phyloP scores from a whole-genome alignment of 2,329 filamentous ascomycete species.

The Sporothrix phasma region DNA sequence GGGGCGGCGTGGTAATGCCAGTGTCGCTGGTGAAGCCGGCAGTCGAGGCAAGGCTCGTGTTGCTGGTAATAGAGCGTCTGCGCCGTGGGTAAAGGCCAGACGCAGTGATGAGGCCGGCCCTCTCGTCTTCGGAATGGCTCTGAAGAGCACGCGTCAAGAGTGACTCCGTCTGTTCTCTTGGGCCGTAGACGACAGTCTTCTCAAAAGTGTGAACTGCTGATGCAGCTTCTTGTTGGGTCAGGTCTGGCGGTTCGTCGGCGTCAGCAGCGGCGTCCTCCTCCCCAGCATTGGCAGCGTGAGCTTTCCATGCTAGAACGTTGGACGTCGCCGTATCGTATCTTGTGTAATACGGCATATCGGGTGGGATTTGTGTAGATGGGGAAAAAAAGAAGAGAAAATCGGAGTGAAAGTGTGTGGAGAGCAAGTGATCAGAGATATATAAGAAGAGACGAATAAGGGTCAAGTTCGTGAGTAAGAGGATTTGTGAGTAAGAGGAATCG shows the following conservation, averaged over 20 bases:
- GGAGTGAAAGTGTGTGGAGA: background rate
- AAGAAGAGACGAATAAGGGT: background rate
- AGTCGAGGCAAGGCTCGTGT: constrained; percentile 69
- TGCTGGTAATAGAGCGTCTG: constrained; percentile 65
- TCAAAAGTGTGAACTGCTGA: constrained; percentile 31
- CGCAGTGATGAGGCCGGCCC: constrained; percentile 29
- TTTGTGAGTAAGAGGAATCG: background rate
- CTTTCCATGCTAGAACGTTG: constrained; percentile 37
- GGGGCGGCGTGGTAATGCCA: constrained; percentile 78
- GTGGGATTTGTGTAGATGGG: background rate
- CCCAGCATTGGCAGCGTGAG: constrained; percentile 33
- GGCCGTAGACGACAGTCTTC: constrained; percentile 38
- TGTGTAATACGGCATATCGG: constrained; percentile 24
- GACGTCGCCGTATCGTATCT: constrained; percentile 31
- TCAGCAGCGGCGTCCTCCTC: constrained; percentile 60
- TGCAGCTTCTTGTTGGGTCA: constrained; percentile 18
- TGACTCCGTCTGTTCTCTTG: constrained; percentile 58
- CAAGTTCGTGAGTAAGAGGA: background rate
- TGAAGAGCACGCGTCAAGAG: constrained; percentile 79
- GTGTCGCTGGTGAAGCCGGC: constrained; percentile 93
- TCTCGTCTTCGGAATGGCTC: constrained; percentile 51
- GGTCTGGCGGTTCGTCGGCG: constrained; percentile 80
- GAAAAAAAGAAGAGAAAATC: background rate
- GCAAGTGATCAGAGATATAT: background rate
- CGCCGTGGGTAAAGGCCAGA: constrained; percentile 29